phyloP scores from a whole-genome alignment of 768 basidiomycete species.

The Tulasnella sp. region DNA sequence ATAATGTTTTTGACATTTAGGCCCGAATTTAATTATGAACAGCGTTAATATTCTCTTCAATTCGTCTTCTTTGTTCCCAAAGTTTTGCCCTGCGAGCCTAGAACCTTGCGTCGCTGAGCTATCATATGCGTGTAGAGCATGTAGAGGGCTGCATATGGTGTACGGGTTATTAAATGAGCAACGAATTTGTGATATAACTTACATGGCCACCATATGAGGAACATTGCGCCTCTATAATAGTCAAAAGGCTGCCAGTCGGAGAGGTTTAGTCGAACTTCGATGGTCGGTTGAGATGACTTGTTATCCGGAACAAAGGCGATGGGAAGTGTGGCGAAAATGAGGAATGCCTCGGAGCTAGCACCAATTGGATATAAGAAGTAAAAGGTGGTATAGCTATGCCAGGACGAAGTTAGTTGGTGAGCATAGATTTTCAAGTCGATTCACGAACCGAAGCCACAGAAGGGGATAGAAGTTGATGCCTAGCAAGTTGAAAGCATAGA shows the following conservation, averaged over 20 bases:
- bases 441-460: conserved; percentile 27
- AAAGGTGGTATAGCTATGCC: conserved; percentile 84
- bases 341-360: conserved; percentile 77
- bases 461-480: conserved; percentile 33
- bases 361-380: conserved; percentile 89
- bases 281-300: conserved; percentile 16
- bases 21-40: too few species aligned
- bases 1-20: too few species aligned
- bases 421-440: not conserved
- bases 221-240: conserved; percentile 44
- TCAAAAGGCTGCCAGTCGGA: conserved; percentile 45
- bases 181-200: conserved; percentile 22
- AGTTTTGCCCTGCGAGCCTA: conserved; percentile 25
- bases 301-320: conserved; percentile 20
- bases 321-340: conserved; percentile 68
- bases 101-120: conserved; percentile 41
- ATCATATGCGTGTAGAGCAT: conserved; percentile 50
- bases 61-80: not conserved
- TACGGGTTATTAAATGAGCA: not conserved
- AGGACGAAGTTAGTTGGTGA: conserved; percentile 32
- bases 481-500: conserved; percentile 61
- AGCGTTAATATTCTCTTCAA: not conserved
- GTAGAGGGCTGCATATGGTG: conserved; percentile 32
- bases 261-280: conserved; percentile 24
- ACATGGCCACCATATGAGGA: conserved; percentile 86